Base-by-base conservation (phyloP, 805 yeast genomes). In the Metschnikowia colocasiae region DNA sequence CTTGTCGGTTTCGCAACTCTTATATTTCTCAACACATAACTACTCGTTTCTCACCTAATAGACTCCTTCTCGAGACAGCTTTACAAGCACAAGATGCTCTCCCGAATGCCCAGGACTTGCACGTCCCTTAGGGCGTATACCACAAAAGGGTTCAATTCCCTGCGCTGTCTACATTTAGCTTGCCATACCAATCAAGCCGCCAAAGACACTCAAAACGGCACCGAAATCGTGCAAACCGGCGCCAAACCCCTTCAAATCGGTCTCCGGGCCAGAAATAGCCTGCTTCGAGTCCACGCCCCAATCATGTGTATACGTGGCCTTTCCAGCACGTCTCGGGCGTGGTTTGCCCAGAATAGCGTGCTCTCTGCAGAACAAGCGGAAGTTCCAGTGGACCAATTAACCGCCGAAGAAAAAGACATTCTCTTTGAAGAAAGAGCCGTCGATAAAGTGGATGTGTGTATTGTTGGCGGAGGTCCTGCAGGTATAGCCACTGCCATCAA, bases 381-480 rank as follows among this genome's bases (percentile, higher is more conserved):
- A 45, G 34, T 33, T 23, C 10, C 40, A 29, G 29, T 43, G 42
- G 23, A 37, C 7, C 40, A 48, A 13, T 46, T 65, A 13, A 44
- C 61, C 4, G 61, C 52, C 25, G 86, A 80, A 16, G 71, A 74
- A 39, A 69, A 69, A 53, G 79, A 68, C 30, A 47, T 68, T 3
- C 65, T 84, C 13, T 70, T 71, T 1, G 84, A 80, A 51, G 87
- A 83, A 52, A 74, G 98, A 47, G 95, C 87, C 5, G 79, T 75
- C 12, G 99, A 94, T 60, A 79, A 80, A 27, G 97, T 88, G 23
- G 99, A 94, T 64, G 96, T 94, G 19, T 87, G 95, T 59, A 89
- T 94, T 43, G 96, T 94, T 2, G 99, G 99, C 36, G 98, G 95
- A 30, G 99, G 99, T 0, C 98, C 98, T 6, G 95, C 98, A 1